Base-by-base conservation (phyloP, 2,329 filamentous ascomycete genomes). In the Fusarium sp. region DNA sequence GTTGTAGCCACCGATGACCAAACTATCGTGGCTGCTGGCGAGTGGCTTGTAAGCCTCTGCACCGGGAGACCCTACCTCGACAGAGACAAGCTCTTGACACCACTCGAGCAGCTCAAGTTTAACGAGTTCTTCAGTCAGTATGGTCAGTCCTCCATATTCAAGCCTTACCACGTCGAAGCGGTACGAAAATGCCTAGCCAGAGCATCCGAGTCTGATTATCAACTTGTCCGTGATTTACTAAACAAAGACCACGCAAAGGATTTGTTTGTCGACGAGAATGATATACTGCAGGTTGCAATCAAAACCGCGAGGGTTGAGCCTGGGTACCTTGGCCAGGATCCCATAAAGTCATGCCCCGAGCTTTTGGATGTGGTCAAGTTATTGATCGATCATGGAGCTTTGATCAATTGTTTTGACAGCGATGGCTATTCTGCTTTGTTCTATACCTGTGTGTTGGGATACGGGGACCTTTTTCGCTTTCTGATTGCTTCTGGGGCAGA, bases 11-110 rank as follows among this genome's bases (percentile, higher is more conserved):
- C 7, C 8, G 25, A 45, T 14, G 37, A 55, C 8, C 20, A 11
- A 2, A 32, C n/a, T 15, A 20, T 44, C 8, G 17, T n/a, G 13
- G 10, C 37, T 4, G 63, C 63, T 0, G 63, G 63, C 5, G 47
- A 58, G 37, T 66, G 63, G 63, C 46, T 66, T 0, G 17, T 66
- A 7, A 39, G 14, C 23, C 33, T 66, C 6, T 67, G 51, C 22
- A 61, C 50, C 4, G n/a, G 11, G 1, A 5, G 39, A 0, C n/a
- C 20, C 2, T 41, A 41, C 3, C 4, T 9, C 10, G 4, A 51
- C 10, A 48, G 19, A n/a, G 56, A 53, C 2, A 27, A 51, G 6
- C 5, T 47, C 0, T 32, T 67, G 7, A 63, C 63, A 11, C 10
- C 17, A 0, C 63, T 66, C 3, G 63, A 66, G 17, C 39, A 33